Base-by-base conservation (phyloP, 2,329 filamentous ascomycete species). In the Pseudogymnoascus sp. region DNA sequence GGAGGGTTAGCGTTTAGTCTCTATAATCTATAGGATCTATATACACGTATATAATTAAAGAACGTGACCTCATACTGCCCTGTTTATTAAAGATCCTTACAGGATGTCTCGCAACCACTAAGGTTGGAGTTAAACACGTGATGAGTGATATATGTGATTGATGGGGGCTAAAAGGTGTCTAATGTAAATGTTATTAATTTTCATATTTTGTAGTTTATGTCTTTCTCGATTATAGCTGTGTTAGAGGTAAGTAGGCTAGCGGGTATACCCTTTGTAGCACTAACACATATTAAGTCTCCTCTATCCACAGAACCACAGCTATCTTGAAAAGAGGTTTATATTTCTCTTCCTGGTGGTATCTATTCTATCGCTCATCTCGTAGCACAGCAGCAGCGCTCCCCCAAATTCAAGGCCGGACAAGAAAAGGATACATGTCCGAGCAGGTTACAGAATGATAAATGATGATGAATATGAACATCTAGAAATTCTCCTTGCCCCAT, bases 401-500 rank as follows among this genome's bases (percentile, higher is more conserved):
- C 49, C 9, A 55, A 55, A 55, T 18, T 55, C 49, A 55, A 33
- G 28, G 49, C 49, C 14, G n/a, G 49, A 21, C 49, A 55, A 31
- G 4, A 55, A 55, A 55, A 16, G 6, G 11, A 33, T 21, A 21
- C 14, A 33, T 55, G 49, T 11, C 49, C 49, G 35, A 12, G n/a
- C 25, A 35, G 28, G n/a, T 14, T 33, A 55, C 28, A 55, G 49
- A 55, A 55, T 55, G 49, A 55, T 18, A 35, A 55, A 21, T 55
- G 45, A 52, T 55, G 45, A 31, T 55, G 49, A 55, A 55, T 55
- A 33, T 55, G 9, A 8, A 55, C n/a, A 55, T 18, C 67, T 77
- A 81, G 69, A 81, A 81, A 69, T 81, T 81, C 73, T 81, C 79
- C 72, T 81, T 80, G 16, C 79, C 79, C 79, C 78, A 74, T 16